Evolutionary conservation across 371 early-diverging fungal genomes (phyloP).

Genomic region (Parasitella parasitica): DNA sequence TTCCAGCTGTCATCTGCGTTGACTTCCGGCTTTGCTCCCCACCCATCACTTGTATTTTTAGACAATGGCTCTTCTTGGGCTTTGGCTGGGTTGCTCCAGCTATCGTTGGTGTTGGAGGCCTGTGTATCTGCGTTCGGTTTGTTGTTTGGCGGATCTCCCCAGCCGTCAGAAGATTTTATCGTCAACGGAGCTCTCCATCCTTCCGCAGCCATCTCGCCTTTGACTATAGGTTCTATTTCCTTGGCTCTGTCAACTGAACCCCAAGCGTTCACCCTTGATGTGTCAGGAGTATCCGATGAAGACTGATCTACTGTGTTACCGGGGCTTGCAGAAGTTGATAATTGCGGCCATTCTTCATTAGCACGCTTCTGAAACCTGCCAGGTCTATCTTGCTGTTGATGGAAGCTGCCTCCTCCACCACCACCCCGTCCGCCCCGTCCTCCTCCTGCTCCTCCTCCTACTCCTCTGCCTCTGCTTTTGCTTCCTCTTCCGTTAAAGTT

Average conservation of each 20-base stretch:
- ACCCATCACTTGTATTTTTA: neutral
- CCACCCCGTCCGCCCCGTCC: neutral
- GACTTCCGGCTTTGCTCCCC: neutral
- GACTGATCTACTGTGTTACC: neutral
- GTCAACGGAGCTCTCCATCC: neutral
- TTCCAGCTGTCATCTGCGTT: neutral
- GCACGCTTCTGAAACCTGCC: neutral
- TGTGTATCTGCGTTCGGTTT: no score
- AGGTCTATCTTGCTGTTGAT: neutral
- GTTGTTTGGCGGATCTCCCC: neutral
- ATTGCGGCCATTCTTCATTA: conserved; percentile 6
- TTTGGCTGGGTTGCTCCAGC: no score
- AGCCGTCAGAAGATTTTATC: neutral
- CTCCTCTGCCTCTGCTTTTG: neutral
- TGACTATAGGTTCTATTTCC: neutral
- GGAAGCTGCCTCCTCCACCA: neutral
- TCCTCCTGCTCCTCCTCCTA: neutral
- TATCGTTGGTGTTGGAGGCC: no score
- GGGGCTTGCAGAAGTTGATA: neutral
- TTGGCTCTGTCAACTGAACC: neutral
- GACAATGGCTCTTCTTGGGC: neutral
- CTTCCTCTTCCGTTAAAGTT: neutral
- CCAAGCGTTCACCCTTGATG: neutral
- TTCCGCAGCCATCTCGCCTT: neutral
- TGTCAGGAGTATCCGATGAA: neutral